Base-by-base conservation (phyloP, 352 stramenopile species). In the Pythium apleroticum region DNA sequence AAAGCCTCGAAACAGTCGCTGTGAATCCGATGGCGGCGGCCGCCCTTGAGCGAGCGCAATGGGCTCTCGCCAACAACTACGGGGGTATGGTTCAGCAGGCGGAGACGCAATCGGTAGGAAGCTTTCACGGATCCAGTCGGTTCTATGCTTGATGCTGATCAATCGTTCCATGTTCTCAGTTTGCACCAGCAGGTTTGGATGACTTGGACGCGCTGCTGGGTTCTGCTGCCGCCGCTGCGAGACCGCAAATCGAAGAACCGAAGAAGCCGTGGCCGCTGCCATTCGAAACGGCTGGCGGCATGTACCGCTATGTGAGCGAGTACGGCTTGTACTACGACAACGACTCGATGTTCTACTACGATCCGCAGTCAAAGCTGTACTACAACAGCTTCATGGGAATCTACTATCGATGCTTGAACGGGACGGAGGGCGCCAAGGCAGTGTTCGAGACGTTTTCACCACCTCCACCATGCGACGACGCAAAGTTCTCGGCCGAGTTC, bases 341-440 rank as follows among this genome's bases (percentile, higher is more conserved):
- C 1, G 80, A 94, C 65, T 93, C 82, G 61, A 85, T 91, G 84
- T 95, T 93, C 31, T 94, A 92, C 70, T 94, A 93, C 71, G 72
- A 93, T 56, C 69, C 81, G 35, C 74, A 84, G 20, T 78, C 81
- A 17, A 91, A 88, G 58, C 49, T 92, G 4, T 95, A 94, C 66
- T 84, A 87, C 63, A 93, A 81, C 57, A 73, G 71, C 27, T 95
- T 90, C 46, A 79, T 66, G 3, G 85, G 87, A 25, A 43, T 69
- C 45, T 95, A 95, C 68, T 93, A 86, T 55, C 65, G 37, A 9
- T 91, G 81, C 45, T 22, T 56, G 10, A 64, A 74, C 28, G 50
- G 70, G 30, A 12, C 53, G 3, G 63, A 64, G 11, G 78, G 66
- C 0, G 57, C 61, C 2, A 53, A 50, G 24, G 63, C 65, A 5